Conservation (phyloP, 192 early-diverging fungal genomes). For the Coemansia sp. region DNA sequence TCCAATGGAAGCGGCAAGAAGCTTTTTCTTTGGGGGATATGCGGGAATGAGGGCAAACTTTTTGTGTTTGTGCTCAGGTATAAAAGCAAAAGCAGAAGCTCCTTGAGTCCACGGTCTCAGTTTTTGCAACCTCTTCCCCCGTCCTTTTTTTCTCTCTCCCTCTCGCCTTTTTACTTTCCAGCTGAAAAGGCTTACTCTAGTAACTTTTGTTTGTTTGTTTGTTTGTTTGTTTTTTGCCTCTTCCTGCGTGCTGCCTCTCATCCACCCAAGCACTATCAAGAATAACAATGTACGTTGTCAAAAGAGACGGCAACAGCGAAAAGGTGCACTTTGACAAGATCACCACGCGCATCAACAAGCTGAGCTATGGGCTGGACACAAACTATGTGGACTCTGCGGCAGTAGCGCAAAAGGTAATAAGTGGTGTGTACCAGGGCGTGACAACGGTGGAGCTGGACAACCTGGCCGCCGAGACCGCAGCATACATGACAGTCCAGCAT, state of each 20-base stretch:
- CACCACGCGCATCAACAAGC: slow-evolving; percentile 87
- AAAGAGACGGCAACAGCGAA: slow-evolving; percentile 80
- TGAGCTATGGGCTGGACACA: slow-evolving; percentile 90
- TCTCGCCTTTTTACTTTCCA: neutral
- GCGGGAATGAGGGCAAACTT: neutral
- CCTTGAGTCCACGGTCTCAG: neutral
- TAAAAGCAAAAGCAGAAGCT: neutral
- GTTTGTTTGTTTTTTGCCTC: neutral
- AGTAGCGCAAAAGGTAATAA: slow-evolving; percentile 92
- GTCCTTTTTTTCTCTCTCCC: neutral
- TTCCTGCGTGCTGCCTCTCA: neutral
- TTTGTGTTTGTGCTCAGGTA: neutral
- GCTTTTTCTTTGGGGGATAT: neutral
- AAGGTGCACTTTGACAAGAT: slow-evolving; percentile 97
- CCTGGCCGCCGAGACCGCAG: slow-evolving; percentile 92
- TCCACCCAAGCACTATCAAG: neutral
- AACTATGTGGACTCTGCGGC: slow-evolving; percentile 88
- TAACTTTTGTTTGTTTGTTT: neutral
- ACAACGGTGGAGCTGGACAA: slow-evolving; percentile 96
- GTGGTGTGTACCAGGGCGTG: slow-evolving; percentile 95
- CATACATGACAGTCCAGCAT: slow-evolving; percentile 85
- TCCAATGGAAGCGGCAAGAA: neutral
- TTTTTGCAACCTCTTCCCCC: neutral
- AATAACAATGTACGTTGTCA: slow-evolving; percentile 47
- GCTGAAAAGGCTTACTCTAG: neutral